A percentile compares a stretch with the other conserved stretches of the same genome.
Conservation (phyloP, 2,329 filamentous ascomycete genomes). For the Huntiella savannae region DNA sequence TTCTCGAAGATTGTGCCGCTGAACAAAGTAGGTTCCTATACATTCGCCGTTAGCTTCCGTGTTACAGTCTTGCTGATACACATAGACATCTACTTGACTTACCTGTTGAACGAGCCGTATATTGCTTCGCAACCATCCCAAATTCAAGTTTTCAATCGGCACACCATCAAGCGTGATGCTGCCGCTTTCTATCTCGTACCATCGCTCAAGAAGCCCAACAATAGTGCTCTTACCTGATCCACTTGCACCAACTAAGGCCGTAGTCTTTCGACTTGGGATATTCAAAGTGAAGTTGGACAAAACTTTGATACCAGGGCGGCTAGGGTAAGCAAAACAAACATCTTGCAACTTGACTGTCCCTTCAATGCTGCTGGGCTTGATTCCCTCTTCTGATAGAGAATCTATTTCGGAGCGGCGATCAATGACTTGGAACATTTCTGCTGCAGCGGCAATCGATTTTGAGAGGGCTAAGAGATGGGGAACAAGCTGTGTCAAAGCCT, state of each 20-base stretch:
- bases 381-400: constrained; percentile 22
- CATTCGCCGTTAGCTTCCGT: not conserved
- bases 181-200: constrained; percentile 51
- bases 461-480: constrained; percentile 27
- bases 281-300: constrained; percentile 24
- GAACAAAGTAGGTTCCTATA: constrained; percentile 40
- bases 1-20: constrained; percentile 63
- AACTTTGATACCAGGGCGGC: constrained; percentile 30
- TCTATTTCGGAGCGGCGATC: constrained; percentile 26
- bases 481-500: constrained; percentile 27
- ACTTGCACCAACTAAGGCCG: constrained; percentile 37
- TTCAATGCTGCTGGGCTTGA: constrained; percentile 13
- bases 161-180: constrained; percentile 49
- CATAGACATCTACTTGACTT: constrained; percentile 21
- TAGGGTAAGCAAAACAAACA: constrained; percentile 36
- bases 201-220: constrained; percentile 57
- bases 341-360: constrained; percentile 29
- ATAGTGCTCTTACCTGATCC: constrained; percentile 50
- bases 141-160: constrained; percentile 40
- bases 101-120: constrained; percentile 69
- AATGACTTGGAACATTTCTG: constrained; percentile 28
- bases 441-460: constrained; percentile 27
- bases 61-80: not conserved
- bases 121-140: constrained; percentile 56
- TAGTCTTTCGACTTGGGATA: constrained; percentile 27